Percentiles rank a stretch among this genome's conserved stretches.
phyloP scores from a whole-genome alignment of 108 stramenopile species.

The Pseudonitzschia delicatissima region DNA sequence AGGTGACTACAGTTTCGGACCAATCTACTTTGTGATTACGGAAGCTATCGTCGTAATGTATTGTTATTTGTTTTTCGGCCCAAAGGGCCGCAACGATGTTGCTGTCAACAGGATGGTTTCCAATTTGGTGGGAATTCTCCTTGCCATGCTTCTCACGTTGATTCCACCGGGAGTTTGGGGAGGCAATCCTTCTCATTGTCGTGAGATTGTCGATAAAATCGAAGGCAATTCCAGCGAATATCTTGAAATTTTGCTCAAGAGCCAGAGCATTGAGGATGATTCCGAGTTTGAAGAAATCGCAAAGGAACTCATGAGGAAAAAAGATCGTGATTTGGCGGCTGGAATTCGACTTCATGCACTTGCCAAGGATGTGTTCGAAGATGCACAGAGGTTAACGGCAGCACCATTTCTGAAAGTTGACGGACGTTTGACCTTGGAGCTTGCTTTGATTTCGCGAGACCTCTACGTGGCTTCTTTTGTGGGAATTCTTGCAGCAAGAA shows the following conservation, averaged over 20 bases:
- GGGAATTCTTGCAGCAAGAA: neutral
- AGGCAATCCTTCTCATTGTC: conserved; percentile 17
- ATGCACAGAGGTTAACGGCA: neutral
- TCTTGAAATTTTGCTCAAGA: no score
- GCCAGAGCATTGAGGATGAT: no score
- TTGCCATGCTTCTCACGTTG: conserved; percentile 3
- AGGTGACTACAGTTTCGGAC: conserved; percentile 12
- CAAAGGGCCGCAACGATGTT: neutral
- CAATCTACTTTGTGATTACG: conserved; percentile 22
- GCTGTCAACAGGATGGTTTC: conserved; percentile 11
- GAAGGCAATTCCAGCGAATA: no score
- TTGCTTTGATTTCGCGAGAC: neutral
- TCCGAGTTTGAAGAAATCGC: no score
- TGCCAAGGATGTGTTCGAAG: neutral
- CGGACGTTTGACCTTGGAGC: neutral
- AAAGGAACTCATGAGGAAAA: no score
- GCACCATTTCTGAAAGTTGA: neutral
- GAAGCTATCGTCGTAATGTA: conserved; percentile 7
- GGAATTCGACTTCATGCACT: neutral
- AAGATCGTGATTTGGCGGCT: neutral
- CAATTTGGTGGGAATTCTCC: conserved; percentile 12
- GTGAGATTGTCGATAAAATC: neutral
- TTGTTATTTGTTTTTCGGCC: neutral
- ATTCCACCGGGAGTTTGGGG: conserved; percentile 14
- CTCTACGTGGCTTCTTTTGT: neutral